phyloP scores from a whole-genome alignment of 345 rosid species.

The Linum trigynum region DNA sequence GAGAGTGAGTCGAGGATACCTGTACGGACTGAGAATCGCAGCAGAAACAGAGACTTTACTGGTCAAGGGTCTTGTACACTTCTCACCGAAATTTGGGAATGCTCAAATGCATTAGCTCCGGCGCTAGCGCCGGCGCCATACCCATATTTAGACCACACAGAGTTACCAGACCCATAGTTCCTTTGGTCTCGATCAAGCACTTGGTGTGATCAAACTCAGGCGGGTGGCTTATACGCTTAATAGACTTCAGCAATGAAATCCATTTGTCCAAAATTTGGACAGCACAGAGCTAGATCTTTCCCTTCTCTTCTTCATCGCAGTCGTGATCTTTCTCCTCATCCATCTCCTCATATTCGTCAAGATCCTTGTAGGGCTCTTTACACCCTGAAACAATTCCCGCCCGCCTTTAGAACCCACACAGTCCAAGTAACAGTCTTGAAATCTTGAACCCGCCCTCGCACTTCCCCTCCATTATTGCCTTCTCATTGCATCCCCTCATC shows the following conservation, averaged over 20 bases:
- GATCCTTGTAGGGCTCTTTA: slow-evolving; percentile 56
- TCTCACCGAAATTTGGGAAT: slow-evolving; percentile 56
- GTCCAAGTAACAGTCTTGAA: slow-evolving; percentile 59
- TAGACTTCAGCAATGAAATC: slow-evolving; percentile 61
- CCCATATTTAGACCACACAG: slow-evolving; percentile 78
- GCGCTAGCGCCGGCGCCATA: slow-evolving; percentile 33
- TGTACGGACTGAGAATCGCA: slow-evolving; percentile 67
- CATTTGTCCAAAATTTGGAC: slow-evolving; percentile 52
- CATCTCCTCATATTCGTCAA: slow-evolving; percentile 20
- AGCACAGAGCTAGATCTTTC: slow-evolving; percentile 60
- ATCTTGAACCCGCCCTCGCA: slow-evolving; percentile 66
- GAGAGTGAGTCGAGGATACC: slow-evolving; percentile 20
- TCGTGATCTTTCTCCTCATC: slow-evolving; percentile 3
- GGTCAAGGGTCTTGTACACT: slow-evolving; percentile 49
- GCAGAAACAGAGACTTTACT: slow-evolving; percentile 55
- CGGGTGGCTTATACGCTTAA: slow-evolving; percentile 51
- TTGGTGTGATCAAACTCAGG: slow-evolving; percentile 64
- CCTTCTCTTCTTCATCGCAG: slow-evolving; percentile 36
- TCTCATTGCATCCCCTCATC: slow-evolving; percentile 61
- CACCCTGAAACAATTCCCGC: slow-evolving; percentile 65
- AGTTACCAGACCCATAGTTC: slow-evolving; percentile 71
- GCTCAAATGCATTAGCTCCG: slow-evolving; percentile 44
- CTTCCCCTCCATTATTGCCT: slow-evolving; percentile 32
- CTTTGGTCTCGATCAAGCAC: slow-evolving; percentile 80
- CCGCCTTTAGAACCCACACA: slow-evolving; percentile 30